phyloP scores from a whole-genome alignment of 768 basidiomycete species.

The Mycena olivaceomarginata region DNA sequence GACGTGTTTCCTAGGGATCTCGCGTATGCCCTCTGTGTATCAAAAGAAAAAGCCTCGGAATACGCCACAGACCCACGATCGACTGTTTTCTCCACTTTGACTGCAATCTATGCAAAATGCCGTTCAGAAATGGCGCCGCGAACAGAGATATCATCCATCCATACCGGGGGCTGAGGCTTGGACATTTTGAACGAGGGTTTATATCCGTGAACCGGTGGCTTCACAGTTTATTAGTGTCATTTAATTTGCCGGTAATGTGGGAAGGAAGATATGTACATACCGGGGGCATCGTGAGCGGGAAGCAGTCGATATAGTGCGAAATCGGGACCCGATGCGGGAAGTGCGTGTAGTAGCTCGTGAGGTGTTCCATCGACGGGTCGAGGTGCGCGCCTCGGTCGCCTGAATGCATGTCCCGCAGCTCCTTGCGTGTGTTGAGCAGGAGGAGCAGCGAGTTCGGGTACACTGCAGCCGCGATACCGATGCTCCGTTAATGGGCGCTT shows the following conservation, averaged over 20 bases:
- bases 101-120: slow-evolving; percentile 3
- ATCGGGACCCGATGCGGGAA: slow-evolving; percentile 35
- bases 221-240: neutral
- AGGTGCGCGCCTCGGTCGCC: slow-evolving; percentile 23
- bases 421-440: slow-evolving; percentile 55
- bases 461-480: slow-evolving; percentile 45
- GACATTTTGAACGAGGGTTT: slow-evolving; percentile 30
- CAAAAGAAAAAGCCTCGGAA: slow-evolving; percentile 5
- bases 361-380: neutral
- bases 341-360: slow-evolving; percentile 24
- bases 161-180: neutral
- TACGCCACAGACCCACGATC: slow-evolving; percentile 11
- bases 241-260: too few relatives aligned
- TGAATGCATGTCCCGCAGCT: slow-evolving; percentile 48
- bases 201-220: slow-evolving; percentile 8
- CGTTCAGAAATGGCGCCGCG: neutral
- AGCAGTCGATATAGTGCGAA: neutral
- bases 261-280: neutral
- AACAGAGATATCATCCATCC: neutral
- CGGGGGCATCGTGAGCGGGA: neutral
- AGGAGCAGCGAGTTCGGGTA: slow-evolving; percentile 61
- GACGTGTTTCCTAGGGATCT: neutral
- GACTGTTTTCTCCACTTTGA: slow-evolving; percentile 22
- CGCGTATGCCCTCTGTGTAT: neutral
- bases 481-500: neutral